phyloP scores from a whole-genome alignment of 2,329 filamentous ascomycete species.

The Monosporascus sp. region DNA sequence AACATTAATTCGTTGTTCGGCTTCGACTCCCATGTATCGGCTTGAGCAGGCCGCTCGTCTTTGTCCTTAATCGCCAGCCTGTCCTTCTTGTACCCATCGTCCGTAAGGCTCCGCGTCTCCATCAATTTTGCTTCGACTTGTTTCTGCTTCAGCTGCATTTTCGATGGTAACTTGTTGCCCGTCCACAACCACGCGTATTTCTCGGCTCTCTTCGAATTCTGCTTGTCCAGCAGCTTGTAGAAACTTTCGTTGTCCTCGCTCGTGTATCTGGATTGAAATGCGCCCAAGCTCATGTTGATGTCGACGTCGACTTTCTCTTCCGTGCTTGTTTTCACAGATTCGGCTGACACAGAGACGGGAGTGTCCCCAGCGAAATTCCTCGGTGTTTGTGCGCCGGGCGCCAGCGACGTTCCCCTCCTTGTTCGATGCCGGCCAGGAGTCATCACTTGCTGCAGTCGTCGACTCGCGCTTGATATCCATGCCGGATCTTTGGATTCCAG shows the following conservation, averaged over 20 bases:
- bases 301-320: slow-evolving; percentile 52
- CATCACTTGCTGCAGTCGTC: slow-evolving; percentile 71
- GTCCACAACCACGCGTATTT: slow-evolving; percentile 88
- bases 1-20: slow-evolving; percentile 91
- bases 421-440: slow-evolving; percentile 57
- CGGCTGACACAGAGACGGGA: slow-evolving; percentile 53
- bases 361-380: slow-evolving; percentile 67
- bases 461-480: slow-evolving; percentile 82
- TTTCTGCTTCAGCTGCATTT: slow-evolving; percentile 67
- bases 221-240: slow-evolving; percentile 83
- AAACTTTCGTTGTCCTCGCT: slow-evolving; percentile 98
- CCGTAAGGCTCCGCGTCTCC: slow-evolving; percentile 41
- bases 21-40: slow-evolving; percentile 68
- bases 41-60: slow-evolving; percentile 67
- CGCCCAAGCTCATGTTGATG: slow-evolving; percentile 72
- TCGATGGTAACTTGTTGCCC: slow-evolving; percentile 80
- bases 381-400: slow-evolving; percentile 50
- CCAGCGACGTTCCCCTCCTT: slow-evolving; percentile 28
- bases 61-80: slow-evolving; percentile 60
- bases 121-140: slow-evolving; percentile 51
- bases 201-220: slow-evolving; percentile 77
- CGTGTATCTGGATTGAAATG: slow-evolving; percentile 90
- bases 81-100: slow-evolving; percentile 54
- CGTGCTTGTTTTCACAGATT: slow-evolving; percentile 29
- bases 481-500: slow-evolving; percentile 76